Base-by-base conservation (phyloP, 2,329 filamentous ascomycete species). In the Hymenoscyphus linearis region DNA sequence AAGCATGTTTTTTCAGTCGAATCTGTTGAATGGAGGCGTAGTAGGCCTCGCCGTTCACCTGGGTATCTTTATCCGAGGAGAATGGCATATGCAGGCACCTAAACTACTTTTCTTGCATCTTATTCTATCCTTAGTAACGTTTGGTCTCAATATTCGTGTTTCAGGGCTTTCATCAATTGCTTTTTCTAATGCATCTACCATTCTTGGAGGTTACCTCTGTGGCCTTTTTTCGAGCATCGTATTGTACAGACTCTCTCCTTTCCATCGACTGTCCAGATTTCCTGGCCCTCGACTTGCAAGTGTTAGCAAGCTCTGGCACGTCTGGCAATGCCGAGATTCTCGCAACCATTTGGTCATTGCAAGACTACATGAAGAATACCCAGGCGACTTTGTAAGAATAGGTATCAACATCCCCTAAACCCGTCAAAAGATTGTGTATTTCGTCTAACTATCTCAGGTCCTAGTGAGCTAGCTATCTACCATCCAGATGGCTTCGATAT, bases 401-500 rank as follows among this genome's bases (percentile, higher is more conserved):
- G 59, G 52, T 53, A 34, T 50, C 22, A 12, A 2, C 6, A 12
- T 50, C n/a, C 13, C 16, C 37, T 18, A 6, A 18, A 4, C 1
- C 18, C 22, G 10, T 25, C 18, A 1, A 22, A n/a, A 44, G 7
- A 9, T 44, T 22, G 3, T 22, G 18, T 3, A 4, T 18, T 50
- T 22, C 12, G 31, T 16, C 52, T 53, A 31, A 53, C 26, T 18
- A n/a, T 31, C 13, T n/a, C 52, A 53, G 52, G 60, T 35, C 60
- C 60, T 12, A 58, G 26, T 25, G 60, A 61, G 27, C 4, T 61
- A 9, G 18, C 60, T n/a, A 37, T 60, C 25, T 60, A 69, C 57
- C 70, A 73, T 9, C 79, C 79, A 1, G 79, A 77, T 2, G 77
- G 72, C 18, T 80, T 77, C 16, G 14, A 22, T 6, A 31, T 34